Conservation (phyloP, 192 early-diverging fungal species). For the Coemansia sp. region DNA sequence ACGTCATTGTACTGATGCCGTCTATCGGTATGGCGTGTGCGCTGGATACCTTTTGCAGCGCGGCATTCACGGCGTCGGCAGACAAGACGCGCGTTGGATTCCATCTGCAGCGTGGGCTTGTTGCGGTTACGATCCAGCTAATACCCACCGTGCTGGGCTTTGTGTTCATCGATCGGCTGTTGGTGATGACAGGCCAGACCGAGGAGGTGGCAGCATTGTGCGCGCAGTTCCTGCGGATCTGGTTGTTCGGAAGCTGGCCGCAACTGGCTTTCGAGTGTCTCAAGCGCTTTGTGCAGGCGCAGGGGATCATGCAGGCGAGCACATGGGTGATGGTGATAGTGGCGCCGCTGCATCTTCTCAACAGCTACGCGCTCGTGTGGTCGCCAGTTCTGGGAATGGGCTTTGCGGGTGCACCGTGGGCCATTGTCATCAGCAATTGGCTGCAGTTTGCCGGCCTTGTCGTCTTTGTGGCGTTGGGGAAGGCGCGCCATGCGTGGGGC, state of each 20-base stretch:
- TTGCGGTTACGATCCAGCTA: slow-evolving; percentile 47
- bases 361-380: slow-evolving; percentile 52
- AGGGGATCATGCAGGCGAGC: slow-evolving; percentile 88
- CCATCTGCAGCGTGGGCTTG: slow-evolving; percentile 41
- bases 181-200: slow-evolving; percentile 76
- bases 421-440: slow-evolving; percentile 65
- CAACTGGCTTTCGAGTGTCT: slow-evolving; percentile 80
- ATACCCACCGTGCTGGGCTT: slow-evolving; percentile 27
- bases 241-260: slow-evolving; percentile 78
- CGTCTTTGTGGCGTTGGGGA: slow-evolving; percentile 55
- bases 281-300: slow-evolving; percentile 83
- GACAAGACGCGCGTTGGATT: slow-evolving; percentile 51
- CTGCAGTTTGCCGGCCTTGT: slow-evolving; percentile 58
- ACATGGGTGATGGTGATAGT: slow-evolving; percentile 40
- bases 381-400: slow-evolving; percentile 56
- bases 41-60: slow-evolving; percentile 44
- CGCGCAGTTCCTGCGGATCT: slow-evolving; percentile 65
- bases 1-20: slow-evolving; percentile 68
- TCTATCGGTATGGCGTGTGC: slow-evolving; percentile 64
- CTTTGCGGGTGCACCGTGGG: slow-evolving; percentile 69
- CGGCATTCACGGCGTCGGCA: slow-evolving; percentile 40
- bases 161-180: slow-evolving; percentile 57
- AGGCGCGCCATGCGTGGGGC: slow-evolving; percentile 70
- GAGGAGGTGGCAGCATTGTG: slow-evolving; percentile 67
- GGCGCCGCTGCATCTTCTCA: slow-evolving; percentile 33